Evolutionary conservation across 345 rosid species (phyloP), one percentile per base, ranked within the genome.

Genomic region (Pseudoturritis turrita): DNA sequence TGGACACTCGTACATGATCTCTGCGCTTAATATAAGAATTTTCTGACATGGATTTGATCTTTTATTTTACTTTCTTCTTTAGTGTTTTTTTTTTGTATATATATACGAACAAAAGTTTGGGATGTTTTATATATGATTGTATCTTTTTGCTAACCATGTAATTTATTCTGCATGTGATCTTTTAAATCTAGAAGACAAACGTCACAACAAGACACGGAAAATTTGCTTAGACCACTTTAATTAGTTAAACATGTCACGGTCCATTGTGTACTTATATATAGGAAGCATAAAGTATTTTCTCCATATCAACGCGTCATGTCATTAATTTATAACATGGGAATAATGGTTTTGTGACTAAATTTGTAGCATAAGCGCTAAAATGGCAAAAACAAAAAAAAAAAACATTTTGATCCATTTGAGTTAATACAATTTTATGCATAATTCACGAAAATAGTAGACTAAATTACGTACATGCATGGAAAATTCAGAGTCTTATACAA

Each of bases 171-270:
- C 56, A 69, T 17, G 54, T 63, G 61, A 21, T 51, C 44, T 10
- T 33, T 14, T 40, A 62, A 52, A 28, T 40, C 14, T 18, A 14
- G 45, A 71, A 62, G 33, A 40, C 41, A 33, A 2, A 9, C 37
- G 37, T 33, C 37, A 33, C 37, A 28, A 29, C 9, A 41, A 5
- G 46, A 56, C 7, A 0, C 14, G 47, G 28, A 35, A 31, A 56
- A 0, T 40, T 46, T 25, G 19, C 23, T 23, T 35, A 33, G 54
- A 29, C 45, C 68, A 62, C 35, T 28, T 41, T 62, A 29, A 5
- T 62, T 62, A 40, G 76, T 22, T 62, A 51, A 46, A 39, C 52
- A 68, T 68, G 64, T 68, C 45, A 56, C 4, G 55, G 41, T 47
- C 56, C 46, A 46, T 8, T 47, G 28, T 47, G 15, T n/a, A 41